phyloP scores from a whole-genome alignment of 2,329 filamentous ascomycete genomes.

The Cercospora sp. region DNA sequence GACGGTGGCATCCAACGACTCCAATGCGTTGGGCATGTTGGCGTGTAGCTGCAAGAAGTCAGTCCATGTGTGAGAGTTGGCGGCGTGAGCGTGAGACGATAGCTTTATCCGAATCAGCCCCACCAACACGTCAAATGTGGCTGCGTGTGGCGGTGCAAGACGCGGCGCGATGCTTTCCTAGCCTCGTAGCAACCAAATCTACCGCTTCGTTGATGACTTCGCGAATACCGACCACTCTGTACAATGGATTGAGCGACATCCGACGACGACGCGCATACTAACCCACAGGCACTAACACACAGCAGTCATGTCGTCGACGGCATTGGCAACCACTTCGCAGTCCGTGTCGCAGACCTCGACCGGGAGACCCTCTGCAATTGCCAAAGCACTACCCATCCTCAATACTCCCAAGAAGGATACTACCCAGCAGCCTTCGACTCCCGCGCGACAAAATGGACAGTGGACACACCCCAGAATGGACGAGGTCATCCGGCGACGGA shows the following conservation, averaged over 20 bases:
- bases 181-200: slow-evolving; percentile 6
- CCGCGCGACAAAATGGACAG: slow-evolving; percentile 56
- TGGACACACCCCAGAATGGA: slow-evolving; percentile 89
- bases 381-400: slow-evolving; percentile 7
- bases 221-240: not conserved
- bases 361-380: slow-evolving; percentile 4
- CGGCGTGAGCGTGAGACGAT: not conserved
- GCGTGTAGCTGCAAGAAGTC: not conserved
- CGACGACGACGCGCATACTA: not conserved
- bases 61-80: not conserved
- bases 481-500: slow-evolving; percentile 81
- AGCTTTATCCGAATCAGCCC: not conserved
- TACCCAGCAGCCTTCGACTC: slow-evolving; percentile 26
- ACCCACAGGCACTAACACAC: slow-evolving; percentile 3
- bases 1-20: slow-evolving; percentile 66
- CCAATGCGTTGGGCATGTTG: slow-evolving; percentile 25
- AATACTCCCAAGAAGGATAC: slow-evolving; percentile 25
- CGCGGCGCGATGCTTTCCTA: not conserved
- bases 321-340: slow-evolving; percentile 20
- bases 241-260: not conserved
- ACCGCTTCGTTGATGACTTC: not conserved
- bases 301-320: slow-evolving; percentile 33
- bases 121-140: not conserved
- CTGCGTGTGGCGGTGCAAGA: not conserved
- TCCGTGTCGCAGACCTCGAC: slow-evolving; percentile 20